Percentiles rank a stretch among this genome's conserved stretches.
Evolutionary conservation across 2,329 filamentous ascomycete species (phyloP).

Genomic region (Colletotrichum chrysophilum): DNA sequence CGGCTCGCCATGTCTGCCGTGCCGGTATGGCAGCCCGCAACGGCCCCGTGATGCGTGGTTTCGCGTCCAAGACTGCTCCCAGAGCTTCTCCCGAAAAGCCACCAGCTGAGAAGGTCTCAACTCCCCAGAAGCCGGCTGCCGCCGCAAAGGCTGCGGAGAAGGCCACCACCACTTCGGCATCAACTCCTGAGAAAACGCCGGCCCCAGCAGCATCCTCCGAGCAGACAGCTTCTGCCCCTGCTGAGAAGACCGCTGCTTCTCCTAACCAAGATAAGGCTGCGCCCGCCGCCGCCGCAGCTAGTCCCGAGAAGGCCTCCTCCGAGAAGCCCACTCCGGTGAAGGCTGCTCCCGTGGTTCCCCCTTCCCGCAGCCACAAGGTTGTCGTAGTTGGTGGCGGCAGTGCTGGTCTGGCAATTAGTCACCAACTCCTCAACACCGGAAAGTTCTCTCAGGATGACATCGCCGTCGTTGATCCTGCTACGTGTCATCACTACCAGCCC

Average conservation of each 20-base stretch:
- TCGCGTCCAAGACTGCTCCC: constrained; percentile 13
- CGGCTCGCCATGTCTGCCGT: constrained; percentile 18
- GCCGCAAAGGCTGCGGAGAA: neutral
- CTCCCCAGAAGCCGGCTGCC: neutral
- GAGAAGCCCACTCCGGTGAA: neutral
- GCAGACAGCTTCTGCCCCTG: neutral
- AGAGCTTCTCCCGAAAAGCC: constrained; percentile 17
- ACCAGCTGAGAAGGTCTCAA: neutral
- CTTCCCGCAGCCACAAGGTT: constrained; percentile 56
- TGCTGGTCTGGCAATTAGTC: constrained; percentile 69
- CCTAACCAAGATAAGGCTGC: neutral
- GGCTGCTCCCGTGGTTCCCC: neutral
- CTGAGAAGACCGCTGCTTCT: neutral
- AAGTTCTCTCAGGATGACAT: constrained; percentile 65
- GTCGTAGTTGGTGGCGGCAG: constrained; percentile 72
- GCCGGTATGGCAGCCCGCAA: neutral
- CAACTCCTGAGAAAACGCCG: neutral
- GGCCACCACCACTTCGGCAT: neutral
- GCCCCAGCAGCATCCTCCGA: neutral
- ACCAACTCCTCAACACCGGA: constrained; percentile 68
- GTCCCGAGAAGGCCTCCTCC: neutral
- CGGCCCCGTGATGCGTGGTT: neutral
- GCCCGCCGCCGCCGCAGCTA: neutral
- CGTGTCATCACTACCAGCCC: constrained; percentile 71
- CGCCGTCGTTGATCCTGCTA: constrained; percentile 66